These are phyloP conservation scores for Cordia subcordata DNA, from an alignment of 257 asterid species.

Conservation along the genomic window DNA sequence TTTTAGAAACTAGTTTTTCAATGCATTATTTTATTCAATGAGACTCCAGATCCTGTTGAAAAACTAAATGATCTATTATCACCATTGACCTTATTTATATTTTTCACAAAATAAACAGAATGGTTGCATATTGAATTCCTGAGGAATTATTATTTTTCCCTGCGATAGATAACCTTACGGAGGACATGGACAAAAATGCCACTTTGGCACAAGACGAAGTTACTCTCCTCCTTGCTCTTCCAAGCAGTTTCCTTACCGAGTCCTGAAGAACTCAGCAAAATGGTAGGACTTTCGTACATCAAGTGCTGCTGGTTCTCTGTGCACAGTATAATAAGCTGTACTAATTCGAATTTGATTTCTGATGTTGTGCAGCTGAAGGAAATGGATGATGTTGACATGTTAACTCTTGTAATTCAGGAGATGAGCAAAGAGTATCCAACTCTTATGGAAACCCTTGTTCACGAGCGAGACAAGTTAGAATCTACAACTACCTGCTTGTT, in stretches of 20 bases:
- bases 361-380: constrained; percentile 76
- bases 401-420: constrained; percentile 87
- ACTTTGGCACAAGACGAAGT: constrained; percentile 84
- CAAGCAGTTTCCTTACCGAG: constrained; percentile 86
- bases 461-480: constrained; percentile 87
- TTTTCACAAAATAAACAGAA: neutral
- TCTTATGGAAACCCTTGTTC: constrained; percentile 91
- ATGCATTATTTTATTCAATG: neutral
- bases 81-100: too few relatives aligned
- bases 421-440: constrained; percentile 91
- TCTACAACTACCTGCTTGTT: constrained; percentile 3
- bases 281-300: constrained; percentile 33
- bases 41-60: too few relatives aligned
- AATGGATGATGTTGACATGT: constrained; percentile 90
- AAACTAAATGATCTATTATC: too few relatives aligned
- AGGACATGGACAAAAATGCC: constrained; percentile 95
- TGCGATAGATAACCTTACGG: constrained; percentile 59
- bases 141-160: neutral
- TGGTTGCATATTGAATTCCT: neutral
- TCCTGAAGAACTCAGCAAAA: constrained; percentile 55
- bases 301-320: constrained; percentile 14
- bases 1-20: too few relatives aligned
- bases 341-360: constrained; percentile 8
- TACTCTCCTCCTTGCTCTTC: constrained; percentile 59
- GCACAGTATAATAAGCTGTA: constrained; percentile 2